phyloP scores from a whole-genome alignment of 768 basidiomycete genomes.

The Saitozyma sp. region DNA sequence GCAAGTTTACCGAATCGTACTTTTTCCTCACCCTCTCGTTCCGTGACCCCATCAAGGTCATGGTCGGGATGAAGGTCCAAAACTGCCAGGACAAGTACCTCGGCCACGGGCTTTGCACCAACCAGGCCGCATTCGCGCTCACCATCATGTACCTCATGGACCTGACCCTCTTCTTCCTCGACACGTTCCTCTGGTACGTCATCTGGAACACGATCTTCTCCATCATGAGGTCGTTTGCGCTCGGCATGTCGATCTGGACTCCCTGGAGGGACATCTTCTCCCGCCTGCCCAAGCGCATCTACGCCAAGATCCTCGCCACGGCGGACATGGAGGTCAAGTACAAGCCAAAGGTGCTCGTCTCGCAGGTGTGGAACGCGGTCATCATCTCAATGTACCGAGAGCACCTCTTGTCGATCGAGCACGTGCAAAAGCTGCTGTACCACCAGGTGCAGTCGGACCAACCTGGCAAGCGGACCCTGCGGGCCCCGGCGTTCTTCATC shows the following conservation, averaged over 20 bases:
- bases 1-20: slow-evolving; percentile 96
- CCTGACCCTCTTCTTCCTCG: slow-evolving; percentile 92
- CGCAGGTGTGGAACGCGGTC: slow-evolving; percentile 99
- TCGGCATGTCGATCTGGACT: slow-evolving; percentile 97
- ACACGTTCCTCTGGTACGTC: slow-evolving; percentile 99
- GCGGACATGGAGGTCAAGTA: slow-evolving; percentile 97
- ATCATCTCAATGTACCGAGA: slow-evolving; percentile 99
- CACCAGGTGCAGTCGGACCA: slow-evolving; percentile 92
- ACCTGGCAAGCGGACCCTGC: slow-evolving; percentile 84
- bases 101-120: slow-evolving; percentile 76
- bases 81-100: slow-evolving; percentile 84
- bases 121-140: slow-evolving; percentile 92
- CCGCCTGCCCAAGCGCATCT: slow-evolving; percentile 92
- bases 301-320: slow-evolving; percentile 90
- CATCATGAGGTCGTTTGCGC: slow-evolving; percentile 67
- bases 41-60: slow-evolving; percentile 85
- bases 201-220: slow-evolving; percentile 94
- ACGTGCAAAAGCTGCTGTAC: slow-evolving; percentile 95
- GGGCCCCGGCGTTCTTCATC: slow-evolving; percentile 97
- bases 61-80: slow-evolving; percentile 96
- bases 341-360: slow-evolving; percentile 98
- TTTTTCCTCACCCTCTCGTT: slow-evolving; percentile 97
- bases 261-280: slow-evolving; percentile 99
- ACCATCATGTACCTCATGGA: slow-evolving; percentile 99
- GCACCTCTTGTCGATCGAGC: slow-evolving; percentile 96